phyloP scores from a whole-genome alignment of 2,329 filamentous ascomycete species.

The Penicillium sp. region DNA sequence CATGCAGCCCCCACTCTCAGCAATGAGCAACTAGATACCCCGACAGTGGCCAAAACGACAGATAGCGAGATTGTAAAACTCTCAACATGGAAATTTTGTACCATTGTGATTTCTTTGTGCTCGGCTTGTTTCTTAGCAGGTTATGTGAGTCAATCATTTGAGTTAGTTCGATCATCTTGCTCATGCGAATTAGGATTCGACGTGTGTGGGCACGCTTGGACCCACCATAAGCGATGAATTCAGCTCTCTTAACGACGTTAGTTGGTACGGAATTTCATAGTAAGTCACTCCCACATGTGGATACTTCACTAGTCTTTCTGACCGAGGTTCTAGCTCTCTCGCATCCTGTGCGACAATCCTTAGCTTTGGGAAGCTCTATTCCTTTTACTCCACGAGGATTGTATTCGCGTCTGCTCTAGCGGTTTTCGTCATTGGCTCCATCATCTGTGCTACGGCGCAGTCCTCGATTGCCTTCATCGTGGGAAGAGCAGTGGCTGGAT shows the following conservation, averaged over 20 bases:
- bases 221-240: not conserved
- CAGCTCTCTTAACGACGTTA: not conserved
- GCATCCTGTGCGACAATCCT: not conserved
- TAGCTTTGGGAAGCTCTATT: not conserved
- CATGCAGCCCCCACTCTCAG: not conserved
- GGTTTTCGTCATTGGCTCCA: not conserved
- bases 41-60: not conserved
- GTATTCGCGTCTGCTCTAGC: not conserved
- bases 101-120: not conserved
- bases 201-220: not conserved
- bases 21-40: not conserved
- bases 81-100: not conserved
- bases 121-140: not conserved
- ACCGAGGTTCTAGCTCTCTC: not conserved
- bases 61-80: not conserved
- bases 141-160: not conserved
- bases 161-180: not conserved
- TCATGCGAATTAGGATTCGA: not conserved
- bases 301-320: too few species aligned
- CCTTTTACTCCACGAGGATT: not conserved
- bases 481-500: not conserved
- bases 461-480: not conserved
- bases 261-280: not conserved
- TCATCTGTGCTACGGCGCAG: not conserved
- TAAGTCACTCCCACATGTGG: not conserved